Percentiles rank a stretch among this genome's conserved stretches.
Conservation (phyloP, 2,329 filamentous ascomycete genomes). For the Lachnellula subtilissima region DNA sequence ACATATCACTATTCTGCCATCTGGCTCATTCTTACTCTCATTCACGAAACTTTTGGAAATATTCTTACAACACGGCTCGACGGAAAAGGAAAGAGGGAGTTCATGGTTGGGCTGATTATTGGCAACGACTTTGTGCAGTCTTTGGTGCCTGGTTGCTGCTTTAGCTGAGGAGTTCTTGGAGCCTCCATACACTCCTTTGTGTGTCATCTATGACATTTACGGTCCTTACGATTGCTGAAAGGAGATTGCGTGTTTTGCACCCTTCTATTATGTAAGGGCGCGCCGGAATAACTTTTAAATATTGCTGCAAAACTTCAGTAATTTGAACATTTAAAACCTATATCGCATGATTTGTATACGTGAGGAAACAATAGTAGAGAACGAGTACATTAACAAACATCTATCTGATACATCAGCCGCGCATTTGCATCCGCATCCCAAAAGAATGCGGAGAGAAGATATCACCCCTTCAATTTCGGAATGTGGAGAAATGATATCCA, state of each 20-base stretch:
- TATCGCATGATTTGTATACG: neutral
- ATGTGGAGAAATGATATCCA: conserved; percentile 1
- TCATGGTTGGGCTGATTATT: conserved; percentile 7
- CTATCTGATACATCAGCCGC: neutral
- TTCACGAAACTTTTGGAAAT: conserved; percentile 16
- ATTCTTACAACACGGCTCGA: conserved; percentile 8
- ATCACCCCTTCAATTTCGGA: neutral
- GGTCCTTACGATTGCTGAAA: conserved; percentile 10
- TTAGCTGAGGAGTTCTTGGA: conserved; percentile 4
- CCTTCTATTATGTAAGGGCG: neutral
- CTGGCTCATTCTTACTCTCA: conserved; percentile 25
- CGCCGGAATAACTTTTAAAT: neutral
- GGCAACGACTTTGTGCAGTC: neutral
- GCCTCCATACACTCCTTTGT: conserved; percentile 13
- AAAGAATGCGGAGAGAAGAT: conserved; percentile 8
- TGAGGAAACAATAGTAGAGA: neutral
- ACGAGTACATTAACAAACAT: neutral
- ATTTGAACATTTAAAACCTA: neutral
- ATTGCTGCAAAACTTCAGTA: neutral
- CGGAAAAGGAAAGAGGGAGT: conserved; percentile 17
- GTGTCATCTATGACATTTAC: conserved; percentile 15
- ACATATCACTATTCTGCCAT: conserved; percentile 20
- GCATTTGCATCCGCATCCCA: neutral
- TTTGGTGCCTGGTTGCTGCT: neutral
- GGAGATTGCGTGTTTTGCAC: conserved; percentile 3